These are phyloP conservation scores for Obelidium mucronatum DNA, from an alignment of 192 early-diverging fungal species.

Conservation along the genomic window DNA sequence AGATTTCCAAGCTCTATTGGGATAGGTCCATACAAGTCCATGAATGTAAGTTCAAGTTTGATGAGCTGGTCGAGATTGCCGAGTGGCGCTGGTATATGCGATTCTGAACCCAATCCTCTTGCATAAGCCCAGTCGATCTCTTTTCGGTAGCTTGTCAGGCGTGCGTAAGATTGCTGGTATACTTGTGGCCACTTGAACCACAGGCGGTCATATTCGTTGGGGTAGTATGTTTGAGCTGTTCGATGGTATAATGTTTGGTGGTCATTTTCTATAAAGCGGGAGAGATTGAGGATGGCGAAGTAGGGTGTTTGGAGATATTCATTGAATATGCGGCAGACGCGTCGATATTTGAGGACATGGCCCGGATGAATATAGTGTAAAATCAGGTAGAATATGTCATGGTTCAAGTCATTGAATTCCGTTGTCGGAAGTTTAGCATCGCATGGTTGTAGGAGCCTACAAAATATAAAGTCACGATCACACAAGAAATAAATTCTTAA, in stretches of 20 bases:
- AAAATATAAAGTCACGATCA: no score
- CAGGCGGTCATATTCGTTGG: background rate
- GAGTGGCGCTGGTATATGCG: background rate
- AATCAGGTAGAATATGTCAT: no score
- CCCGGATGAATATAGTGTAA: no score
- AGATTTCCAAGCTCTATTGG: background rate
- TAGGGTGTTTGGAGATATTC: background rate
- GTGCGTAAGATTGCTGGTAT: background rate
- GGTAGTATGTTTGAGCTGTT: background rate
- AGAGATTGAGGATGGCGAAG: background rate
- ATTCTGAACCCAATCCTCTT: background rate
- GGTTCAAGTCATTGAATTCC: no score
- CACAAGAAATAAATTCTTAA: no score
- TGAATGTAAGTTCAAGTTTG: background rate
- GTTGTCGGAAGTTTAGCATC: no score
- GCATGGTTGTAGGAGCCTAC: no score
- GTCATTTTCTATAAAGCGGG: background rate
- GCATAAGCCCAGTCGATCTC: constrained; percentile 7
- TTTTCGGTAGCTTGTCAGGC: background rate
- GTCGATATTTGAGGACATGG: no score
- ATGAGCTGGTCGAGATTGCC: background rate
- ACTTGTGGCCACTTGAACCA: background rate
- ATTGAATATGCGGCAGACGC: background rate
- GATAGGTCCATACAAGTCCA: background rate
- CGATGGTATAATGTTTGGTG: background rate